phyloP scores from a whole-genome alignment of 495 filamentous ascomycete species.

The Penicillium ochrochloron region DNA sequence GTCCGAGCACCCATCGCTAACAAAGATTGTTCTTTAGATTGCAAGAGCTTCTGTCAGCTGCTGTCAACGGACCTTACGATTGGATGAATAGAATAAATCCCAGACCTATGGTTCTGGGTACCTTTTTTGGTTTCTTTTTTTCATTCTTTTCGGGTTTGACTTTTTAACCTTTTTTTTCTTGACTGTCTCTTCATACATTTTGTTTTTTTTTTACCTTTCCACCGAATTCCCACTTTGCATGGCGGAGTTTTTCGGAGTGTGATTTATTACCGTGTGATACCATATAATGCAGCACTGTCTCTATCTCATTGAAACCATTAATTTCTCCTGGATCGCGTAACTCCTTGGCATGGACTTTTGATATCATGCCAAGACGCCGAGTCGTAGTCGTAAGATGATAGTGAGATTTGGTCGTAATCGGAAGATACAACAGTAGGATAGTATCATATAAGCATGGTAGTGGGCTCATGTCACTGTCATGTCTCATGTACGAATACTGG shows the following conservation, averaged over 20 bases:
- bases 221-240: conserved; percentile 22
- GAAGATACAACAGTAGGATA: too few species aligned
- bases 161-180: conserved; percentile 6
- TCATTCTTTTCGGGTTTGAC: neutral
- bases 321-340: neutral
- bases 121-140: conserved; percentile 12
- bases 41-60: conserved; percentile 31
- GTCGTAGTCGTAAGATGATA: neutral
- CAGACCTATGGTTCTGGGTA: neutral
- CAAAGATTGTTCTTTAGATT: conserved; percentile 21
- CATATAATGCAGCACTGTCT: conserved; percentile 7
- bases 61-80: conserved; percentile 35
- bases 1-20: conserved; percentile 12
- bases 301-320: conserved; percentile 1
- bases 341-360: neutral
- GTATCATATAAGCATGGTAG: neutral
- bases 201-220: neutral
- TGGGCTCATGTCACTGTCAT: neutral
- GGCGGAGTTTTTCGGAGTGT: conserved; percentile 26
- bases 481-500: neutral
- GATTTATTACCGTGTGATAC: conserved; percentile 18
- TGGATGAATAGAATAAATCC: conserved; percentile 29
- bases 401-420: neutral
- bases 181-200: neutral
- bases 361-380: neutral